Base-by-base conservation (phyloP, 2,329 filamentous ascomycete genomes). In the Endocalyx cinctus region DNA sequence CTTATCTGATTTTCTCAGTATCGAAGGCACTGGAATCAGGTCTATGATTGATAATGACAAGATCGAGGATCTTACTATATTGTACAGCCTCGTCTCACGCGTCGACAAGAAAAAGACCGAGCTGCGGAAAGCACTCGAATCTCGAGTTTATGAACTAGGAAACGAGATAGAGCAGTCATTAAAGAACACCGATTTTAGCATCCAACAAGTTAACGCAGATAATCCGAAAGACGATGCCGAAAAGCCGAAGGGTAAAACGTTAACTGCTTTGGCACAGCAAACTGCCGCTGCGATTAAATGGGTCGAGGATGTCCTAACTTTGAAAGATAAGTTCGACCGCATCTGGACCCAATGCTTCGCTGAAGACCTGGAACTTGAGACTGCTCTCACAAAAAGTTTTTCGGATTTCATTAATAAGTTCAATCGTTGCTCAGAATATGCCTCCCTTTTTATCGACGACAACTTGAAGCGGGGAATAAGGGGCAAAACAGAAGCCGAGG, bases 371-470 rank as follows among this genome's bases (percentile, higher is more conserved):
- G 70, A 79, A 6, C 68, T 98, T 12, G 85, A 95, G 50, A 85
- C 83, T 2, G 81, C 87, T 0, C 70, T 97, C 17, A 89, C 87
- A 2, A 82, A 82, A 52, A 94, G 88, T 54, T 95, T 96, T 50
- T 75, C 85, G 1, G 84, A 94, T 12, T 94, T 97, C 50, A 95
- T 98, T 69, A 97, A 96, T 57, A 64, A 79, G n/a, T 96, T 95
- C 54, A 60, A 69, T 11, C 80, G 89, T 42, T 84, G 84, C 48
- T 87, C 90, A 2, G 92, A 98, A 55, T 95, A 87, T 54, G 83
- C 97, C 5, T 98, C 92, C 0, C 72, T 98, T 0, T 98, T 94
- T 62, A 94, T 98, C 38, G 92, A 98, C 50, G 90, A 97, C 51
- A 94, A 89, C 52, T 76, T 98, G 51, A 95, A 94, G 65, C 85